Evolutionary conservation across 176 grass and related monocot genomes (phyloP).

Genomic region (Aegilops longissima): DNA sequence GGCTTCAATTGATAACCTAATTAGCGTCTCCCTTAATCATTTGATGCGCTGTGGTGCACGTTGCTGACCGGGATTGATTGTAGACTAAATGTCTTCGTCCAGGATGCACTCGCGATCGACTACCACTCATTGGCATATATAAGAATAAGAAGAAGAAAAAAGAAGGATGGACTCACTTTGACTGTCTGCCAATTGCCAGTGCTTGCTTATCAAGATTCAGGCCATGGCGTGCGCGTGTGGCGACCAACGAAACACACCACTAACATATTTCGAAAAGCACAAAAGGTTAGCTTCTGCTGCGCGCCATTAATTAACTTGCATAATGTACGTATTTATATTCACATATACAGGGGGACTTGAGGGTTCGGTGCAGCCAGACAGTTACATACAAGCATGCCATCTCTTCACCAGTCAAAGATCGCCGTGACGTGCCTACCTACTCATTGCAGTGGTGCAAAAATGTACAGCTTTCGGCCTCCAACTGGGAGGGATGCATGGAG

Average conservation of each 20-base stretch:
- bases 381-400: too few relatives aligned
- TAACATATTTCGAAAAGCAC: too few relatives aligned
- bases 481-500: neutral
- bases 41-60: neutral
- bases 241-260: too few relatives aligned
- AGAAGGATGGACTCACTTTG: too few relatives aligned
- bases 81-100: neutral
- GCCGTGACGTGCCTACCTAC: neutral
- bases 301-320: neutral
- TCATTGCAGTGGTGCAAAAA: neutral
- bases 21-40: neutral
- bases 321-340: neutral
- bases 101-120: too few relatives aligned
- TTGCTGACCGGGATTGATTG: neutral
- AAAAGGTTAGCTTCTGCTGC: neutral
- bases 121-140: too few relatives aligned
- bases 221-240: too few relatives aligned
- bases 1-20: neutral
- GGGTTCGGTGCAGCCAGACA: neutral
- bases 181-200: neutral
- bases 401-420: too few relatives aligned
- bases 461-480: constrained; percentile 14
- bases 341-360: neutral
- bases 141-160: too few relatives aligned
- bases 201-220: neutral